Percentiles rank a stretch among this genome's conserved stretches.
Conservation (phyloP, 2,329 filamentous ascomycete species). For the Sordariomycetes sp. region DNA sequence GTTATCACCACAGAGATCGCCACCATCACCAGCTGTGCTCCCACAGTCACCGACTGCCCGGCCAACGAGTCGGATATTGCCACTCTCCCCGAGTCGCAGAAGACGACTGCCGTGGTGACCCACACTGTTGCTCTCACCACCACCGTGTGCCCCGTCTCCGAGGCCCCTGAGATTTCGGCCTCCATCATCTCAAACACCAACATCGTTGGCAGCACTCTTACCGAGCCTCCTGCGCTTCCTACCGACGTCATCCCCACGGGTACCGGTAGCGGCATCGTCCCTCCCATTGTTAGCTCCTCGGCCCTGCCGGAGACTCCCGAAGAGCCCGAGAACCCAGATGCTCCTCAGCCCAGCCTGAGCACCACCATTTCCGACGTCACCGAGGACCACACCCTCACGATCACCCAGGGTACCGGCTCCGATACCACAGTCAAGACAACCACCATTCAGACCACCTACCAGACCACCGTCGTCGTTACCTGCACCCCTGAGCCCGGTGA, state of each 20-base stretch:
- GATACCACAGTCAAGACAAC: slow-evolving; percentile 33
- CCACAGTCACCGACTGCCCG: slow-evolving; percentile 49
- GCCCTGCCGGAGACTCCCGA: slow-evolving; percentile 1
- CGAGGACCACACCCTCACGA: slow-evolving; percentile 22
- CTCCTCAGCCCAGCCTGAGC: slow-evolving; percentile 3
- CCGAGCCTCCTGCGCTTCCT: slow-evolving; percentile 1
- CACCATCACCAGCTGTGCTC: slow-evolving; percentile 49
- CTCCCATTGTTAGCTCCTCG: slow-evolving; percentile 2
- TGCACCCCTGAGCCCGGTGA: slow-evolving; percentile 7
- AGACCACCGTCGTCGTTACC: slow-evolving; percentile 16
- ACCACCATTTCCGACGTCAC: slow-evolving; percentile 16
- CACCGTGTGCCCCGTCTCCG: slow-evolving; percentile 35
- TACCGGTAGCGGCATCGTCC: slow-evolving; percentile 2
- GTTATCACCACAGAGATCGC: slow-evolving; percentile 45
- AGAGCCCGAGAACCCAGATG: neutral
- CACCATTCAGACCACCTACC: slow-evolving; percentile 29
- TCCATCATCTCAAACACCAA: slow-evolving; percentile 25
- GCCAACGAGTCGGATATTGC: slow-evolving; percentile 21
- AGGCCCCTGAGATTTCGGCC: slow-evolving; percentile 29
- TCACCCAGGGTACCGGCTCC: slow-evolving; percentile 23
- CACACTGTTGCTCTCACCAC: slow-evolving; percentile 28
- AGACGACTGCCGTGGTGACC: slow-evolving; percentile 21
- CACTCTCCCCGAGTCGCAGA: slow-evolving; percentile 22
- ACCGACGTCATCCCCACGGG: slow-evolving; percentile 1
- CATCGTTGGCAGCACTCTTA: slow-evolving; percentile 18